Conservation (phyloP, 371 early-diverging fungal genomes). For the Paramicrosporidium saccamoebae region DNA sequence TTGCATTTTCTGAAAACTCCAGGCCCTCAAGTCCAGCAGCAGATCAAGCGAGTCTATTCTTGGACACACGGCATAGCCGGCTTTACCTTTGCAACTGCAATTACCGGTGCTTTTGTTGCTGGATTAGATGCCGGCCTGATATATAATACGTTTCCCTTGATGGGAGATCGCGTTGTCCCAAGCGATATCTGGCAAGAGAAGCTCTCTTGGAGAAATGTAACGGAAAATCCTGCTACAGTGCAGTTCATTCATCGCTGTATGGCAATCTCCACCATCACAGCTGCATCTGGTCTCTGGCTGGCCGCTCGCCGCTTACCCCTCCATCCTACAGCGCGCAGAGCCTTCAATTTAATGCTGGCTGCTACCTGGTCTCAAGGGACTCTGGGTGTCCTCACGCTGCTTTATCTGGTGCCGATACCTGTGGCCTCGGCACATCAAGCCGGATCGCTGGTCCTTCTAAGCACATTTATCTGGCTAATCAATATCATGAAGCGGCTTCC, state of each 20-base stretch:
- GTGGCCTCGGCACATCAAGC: constrained; percentile 83
- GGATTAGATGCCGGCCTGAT: constrained; percentile 84
- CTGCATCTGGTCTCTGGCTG: constrained; percentile 26
- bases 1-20: background rate
- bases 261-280: constrained; percentile 43
- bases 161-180: constrained; percentile 42
- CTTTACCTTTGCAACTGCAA: constrained; percentile 46
- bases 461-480: no score
- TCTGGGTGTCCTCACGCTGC: constrained; percentile 58
- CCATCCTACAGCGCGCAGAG: constrained; percentile 22
- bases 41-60: background rate
- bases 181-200: constrained; percentile 7
- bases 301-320: constrained; percentile 27
- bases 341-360: constrained; percentile 30
- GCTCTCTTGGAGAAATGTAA: constrained; percentile 36
- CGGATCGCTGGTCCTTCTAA: constrained; percentile 54
- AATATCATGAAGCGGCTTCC: no score
- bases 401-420: constrained; percentile 67
- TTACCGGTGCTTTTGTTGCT: constrained; percentile 78
- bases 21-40: background rate
- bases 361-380: constrained; percentile 35
- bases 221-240: constrained; percentile 74
- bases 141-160: constrained; percentile 61
- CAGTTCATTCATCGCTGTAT: constrained; percentile 72
- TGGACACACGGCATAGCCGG: constrained; percentile 9